Base-by-base conservation (phyloP, 352 stramenopile species). In the Phytophthora colocasiae region DNA sequence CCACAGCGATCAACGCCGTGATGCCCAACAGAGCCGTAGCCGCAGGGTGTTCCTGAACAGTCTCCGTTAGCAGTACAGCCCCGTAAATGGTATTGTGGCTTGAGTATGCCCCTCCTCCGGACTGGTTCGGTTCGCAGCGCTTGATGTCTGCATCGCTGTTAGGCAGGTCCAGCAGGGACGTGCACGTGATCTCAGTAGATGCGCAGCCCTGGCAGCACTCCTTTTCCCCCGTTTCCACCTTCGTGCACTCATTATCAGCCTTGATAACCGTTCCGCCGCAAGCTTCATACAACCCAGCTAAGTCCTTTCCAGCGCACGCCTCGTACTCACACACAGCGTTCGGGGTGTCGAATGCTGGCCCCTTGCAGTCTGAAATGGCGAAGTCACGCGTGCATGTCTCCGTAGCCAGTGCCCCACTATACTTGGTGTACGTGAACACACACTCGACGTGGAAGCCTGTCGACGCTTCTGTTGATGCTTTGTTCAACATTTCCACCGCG, bases 301-400 rank as follows among this genome's bases (percentile, higher is more conserved):
- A 45, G 0, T 44, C 39, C 1, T 75, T 40, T 12, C 63, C 78
- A 4, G 62, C 65, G 43, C 77, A 83, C 15, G 64, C 52, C 15
- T 81, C 65, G 49, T 73, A 87, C 52, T 69, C 24, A 34, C 84
- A 92, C 22, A 66, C 24, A 6, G 69, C 67, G 27, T 76, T 73
- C 0, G 77, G 63, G 0, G 67, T 72, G 43, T 90, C 81, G 52
- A 89, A 86, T 4, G 62, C 67, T 2, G 83, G 83, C 0, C 52
- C 58, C 19, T 86, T 81, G 63, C 85, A 94, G 67, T 91, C 83
- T 22, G 65, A 73, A 55, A 92, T 78, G 3, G 60, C 60, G 50
- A 94, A 89, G 15, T 73, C 55, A 3, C 73, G 63, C 46, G 50
- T 36, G 50, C 82, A 91, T 12, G 65, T 75, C 36, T 90, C 69